Evolutionary conservation across 2,329 filamentous ascomycete species (phyloP).

Genomic region (Chaetoscypha palmicola): DNA sequence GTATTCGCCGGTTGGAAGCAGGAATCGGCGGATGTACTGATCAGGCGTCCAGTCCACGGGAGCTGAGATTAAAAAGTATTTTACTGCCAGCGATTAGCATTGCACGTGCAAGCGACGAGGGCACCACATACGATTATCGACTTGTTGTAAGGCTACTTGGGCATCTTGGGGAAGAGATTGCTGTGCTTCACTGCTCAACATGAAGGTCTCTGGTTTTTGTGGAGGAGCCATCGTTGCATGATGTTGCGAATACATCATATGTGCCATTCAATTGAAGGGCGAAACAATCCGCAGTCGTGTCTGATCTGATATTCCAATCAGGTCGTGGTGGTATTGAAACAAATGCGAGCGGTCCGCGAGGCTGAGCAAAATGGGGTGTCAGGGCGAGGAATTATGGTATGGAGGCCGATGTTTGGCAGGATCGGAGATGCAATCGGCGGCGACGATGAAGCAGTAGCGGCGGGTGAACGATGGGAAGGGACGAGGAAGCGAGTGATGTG

Average conservation of each 20-base stretch:
- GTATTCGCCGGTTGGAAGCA: conserved; percentile 95
- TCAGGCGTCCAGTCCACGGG: conserved; percentile 96
- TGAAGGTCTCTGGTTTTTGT: conserved; percentile 97
- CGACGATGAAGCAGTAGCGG: conserved; percentile 27
- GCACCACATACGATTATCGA: conserved; percentile 78
- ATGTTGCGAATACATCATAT: conserved; percentile 65
- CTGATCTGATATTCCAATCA: conserved; percentile 17
- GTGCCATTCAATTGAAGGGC: conserved; percentile 31
- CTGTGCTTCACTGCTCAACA: conserved; percentile 95
- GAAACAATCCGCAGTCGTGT: conserved; percentile 19
- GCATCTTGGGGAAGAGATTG: conserved; percentile 93
- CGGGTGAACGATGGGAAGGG: conserved; percentile 15
- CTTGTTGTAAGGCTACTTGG: conserved; percentile 94
- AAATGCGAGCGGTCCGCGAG: conserved; percentile 15
- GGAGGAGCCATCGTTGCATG: conserved; percentile 82
- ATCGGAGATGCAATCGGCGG: conserved; percentile 21
- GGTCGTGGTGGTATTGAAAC: conserved; percentile 26
- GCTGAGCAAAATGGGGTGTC: conserved; percentile 15
- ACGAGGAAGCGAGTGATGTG: conserved; percentile 28
- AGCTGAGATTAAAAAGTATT: conserved; percentile 98
- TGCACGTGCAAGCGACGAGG: conserved; percentile 10
- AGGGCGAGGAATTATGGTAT: conserved; percentile 5
- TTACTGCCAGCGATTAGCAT: conserved; percentile 53
- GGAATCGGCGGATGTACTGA: conserved; percentile 92
- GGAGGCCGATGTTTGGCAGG: conserved; percentile 10